Conservation (phyloP, 1,284 basidiomycete species). For the Ceratobasidium sp. region DNA sequence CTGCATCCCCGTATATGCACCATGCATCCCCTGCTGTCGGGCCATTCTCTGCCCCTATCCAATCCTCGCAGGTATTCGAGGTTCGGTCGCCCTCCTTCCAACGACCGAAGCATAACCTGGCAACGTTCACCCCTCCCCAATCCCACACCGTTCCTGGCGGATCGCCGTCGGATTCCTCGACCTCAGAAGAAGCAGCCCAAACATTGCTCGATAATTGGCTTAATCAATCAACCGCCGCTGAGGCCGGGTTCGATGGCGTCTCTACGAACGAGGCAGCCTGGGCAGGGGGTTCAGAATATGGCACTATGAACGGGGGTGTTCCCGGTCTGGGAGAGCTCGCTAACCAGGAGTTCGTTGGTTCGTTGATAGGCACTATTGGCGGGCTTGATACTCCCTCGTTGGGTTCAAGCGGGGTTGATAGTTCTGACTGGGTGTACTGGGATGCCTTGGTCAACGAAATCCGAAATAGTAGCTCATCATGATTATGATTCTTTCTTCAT, state of each 20-base stretch:
- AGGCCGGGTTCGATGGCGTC: constrained; percentile 36
- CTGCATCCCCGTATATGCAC: constrained; percentile 37
- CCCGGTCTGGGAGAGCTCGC: constrained; percentile 23
- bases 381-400: constrained; percentile 23
- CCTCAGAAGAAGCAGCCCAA: constrained; percentile 68
- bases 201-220: constrained; percentile 79
- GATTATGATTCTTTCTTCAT: constrained; percentile 16
- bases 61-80: constrained; percentile 25
- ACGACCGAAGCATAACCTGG: constrained; percentile 17
- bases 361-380: constrained; percentile 38
- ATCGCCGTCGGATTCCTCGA: constrained; percentile 24
- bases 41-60: constrained; percentile 8
- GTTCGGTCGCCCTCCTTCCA: constrained; percentile 14
- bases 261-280: constrained; percentile 28
- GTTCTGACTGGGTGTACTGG: constrained; percentile 80
- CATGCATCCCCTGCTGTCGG: constrained; percentile 34
- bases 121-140: constrained; percentile 37
- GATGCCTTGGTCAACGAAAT: constrained; percentile 64
- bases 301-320: constrained; percentile 30
- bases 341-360: constrained; percentile 32
- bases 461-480: constrained; percentile 40
- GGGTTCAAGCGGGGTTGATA: constrained; percentile 59
- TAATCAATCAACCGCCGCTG: constrained; percentile 50
- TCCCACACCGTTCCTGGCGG: constrained; percentile 28
- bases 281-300: constrained; percentile 40